A percentile compares a stretch with the other conserved stretches of the same genome.
Conservation (phyloP, 768 basidiomycete genomes). For the Russula earlei region DNA sequence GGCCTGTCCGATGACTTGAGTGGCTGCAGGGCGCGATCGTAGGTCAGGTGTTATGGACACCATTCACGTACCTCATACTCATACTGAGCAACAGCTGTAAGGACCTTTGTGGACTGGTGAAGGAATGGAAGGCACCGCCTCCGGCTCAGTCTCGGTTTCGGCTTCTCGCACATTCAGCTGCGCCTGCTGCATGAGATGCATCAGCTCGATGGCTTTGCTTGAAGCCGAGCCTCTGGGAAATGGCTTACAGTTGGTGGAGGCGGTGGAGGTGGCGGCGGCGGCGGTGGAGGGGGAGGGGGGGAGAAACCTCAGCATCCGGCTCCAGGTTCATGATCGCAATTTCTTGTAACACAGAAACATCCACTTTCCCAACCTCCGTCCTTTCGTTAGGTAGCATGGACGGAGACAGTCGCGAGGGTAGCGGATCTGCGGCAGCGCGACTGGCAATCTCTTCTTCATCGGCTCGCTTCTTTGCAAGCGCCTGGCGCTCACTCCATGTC, state of each 20-base stretch:
- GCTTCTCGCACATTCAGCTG: slow-evolving; percentile 17
- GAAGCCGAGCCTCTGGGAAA: slow-evolving; percentile 27
- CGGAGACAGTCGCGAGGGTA: slow-evolving; percentile 14
- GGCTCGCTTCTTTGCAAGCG: slow-evolving; percentile 75
- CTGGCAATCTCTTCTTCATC: slow-evolving; percentile 70
- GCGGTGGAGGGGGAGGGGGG: slow-evolving; percentile 11
- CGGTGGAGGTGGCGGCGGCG: slow-evolving; percentile 28
- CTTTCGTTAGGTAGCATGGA: slow-evolving; percentile 2
- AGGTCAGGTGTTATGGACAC: too few species aligned
- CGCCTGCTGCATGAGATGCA: not conserved
- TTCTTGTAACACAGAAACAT: not conserved
- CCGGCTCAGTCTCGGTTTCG: slow-evolving; percentile 25
- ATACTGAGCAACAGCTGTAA: slow-evolving; percentile 69
- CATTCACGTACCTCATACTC: slow-evolving; percentile 55
- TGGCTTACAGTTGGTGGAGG: slow-evolving; percentile 21
- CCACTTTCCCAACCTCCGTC: slow-evolving; percentile 30
- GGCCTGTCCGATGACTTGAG: slow-evolving; percentile 34
- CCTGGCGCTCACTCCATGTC: slow-evolving; percentile 93
- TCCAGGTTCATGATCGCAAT: not conserved
- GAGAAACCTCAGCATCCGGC: slow-evolving; percentile 6
- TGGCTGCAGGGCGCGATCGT: not conserved
- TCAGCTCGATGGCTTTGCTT: slow-evolving; percentile 23
- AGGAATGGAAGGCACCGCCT: slow-evolving; percentile 29
- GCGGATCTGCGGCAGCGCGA: slow-evolving; percentile 27
- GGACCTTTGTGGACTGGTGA: slow-evolving; percentile 33